These are phyloP conservation scores for Solanum rostratum DNA, from an alignment of 257 asterid genomes.

Conservation along the genomic window DNA sequence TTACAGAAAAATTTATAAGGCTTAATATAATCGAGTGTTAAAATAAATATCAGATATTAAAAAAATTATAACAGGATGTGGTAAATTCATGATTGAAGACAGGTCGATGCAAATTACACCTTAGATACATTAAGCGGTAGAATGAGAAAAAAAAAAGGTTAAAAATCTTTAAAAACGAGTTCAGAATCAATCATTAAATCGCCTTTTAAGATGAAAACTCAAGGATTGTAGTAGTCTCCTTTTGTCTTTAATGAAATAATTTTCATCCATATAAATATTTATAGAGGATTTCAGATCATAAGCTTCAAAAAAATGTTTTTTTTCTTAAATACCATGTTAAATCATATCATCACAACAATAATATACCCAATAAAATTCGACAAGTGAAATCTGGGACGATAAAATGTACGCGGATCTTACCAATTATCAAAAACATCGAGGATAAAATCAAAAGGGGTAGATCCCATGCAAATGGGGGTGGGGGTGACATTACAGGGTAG, in stretches of 20 bases:
- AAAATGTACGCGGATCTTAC: too few relatives aligned
- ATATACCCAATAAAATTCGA: too few relatives aligned
- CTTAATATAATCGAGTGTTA: too few relatives aligned
- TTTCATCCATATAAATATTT: too few relatives aligned
- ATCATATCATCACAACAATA: too few relatives aligned
- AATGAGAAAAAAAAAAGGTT: background rate
- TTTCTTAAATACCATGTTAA: too few relatives aligned
- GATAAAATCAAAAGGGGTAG: background rate
- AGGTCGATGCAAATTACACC: background rate
- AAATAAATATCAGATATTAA: too few relatives aligned
- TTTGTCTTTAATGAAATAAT: too few relatives aligned
- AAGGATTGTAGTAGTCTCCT: background rate
- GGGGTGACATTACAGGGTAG: background rate
- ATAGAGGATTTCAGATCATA: too few relatives aligned
- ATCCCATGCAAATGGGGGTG: background rate
- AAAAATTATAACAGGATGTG: too few relatives aligned
- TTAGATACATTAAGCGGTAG: background rate
- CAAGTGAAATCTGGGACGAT: fast-evolving
- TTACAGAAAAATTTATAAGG: too few relatives aligned
- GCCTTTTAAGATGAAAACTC: background rate
- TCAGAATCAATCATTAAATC: background rate
- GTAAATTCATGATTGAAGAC: background rate
- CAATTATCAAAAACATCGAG: background rate
- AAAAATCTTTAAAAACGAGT: background rate
- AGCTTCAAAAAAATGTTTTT: too few relatives aligned